Base-by-base conservation (phyloP, 371 early-diverging fungal genomes). In the Massospora cicadina region DNA sequence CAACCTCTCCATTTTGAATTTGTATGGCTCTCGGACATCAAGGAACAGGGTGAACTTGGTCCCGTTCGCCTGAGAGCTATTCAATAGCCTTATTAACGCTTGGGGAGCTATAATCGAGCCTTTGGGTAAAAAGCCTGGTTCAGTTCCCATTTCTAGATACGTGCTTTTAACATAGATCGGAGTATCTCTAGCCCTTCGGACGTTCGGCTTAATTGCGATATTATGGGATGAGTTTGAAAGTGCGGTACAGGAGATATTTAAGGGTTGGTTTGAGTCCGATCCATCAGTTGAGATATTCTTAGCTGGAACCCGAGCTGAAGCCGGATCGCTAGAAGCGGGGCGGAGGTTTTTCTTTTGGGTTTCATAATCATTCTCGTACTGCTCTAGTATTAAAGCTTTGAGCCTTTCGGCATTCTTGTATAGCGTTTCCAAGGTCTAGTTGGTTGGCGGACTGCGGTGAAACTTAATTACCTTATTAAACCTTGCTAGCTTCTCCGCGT, bases 11-110 rank as follows among this genome's bases (percentile, higher is more conserved):
- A 74, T 69, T 0, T 74, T 71, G 72, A 77, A 91, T 64, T 84
- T 78, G 5, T 80, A 78, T 33, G 80, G 74, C 3, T 81, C 77
- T 29, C 95, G 79, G 21, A 93, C 80, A 74, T 95, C 95, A 60
- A 95, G 67, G n/a, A 95, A 65, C 30, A 95, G 71, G 1, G 93
- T 69, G 2, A 70, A 64, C 2, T 72, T 72, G 2, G 30, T 43
- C 2, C 58, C 24, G 65, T 67, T 12, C 63, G 66, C 24, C 54
- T 32, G 12, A 31, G 27, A 29, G 10, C 5, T 33, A 23, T 62
- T 62, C 2, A 62, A 27, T 3, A 17, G 31, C 13, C 2, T 21
- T 24, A 62, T 33, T n/a, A 62, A 32, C 29, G 21, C 17, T 59
- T 59, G 30, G 1, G 60, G 60, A 29, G 60, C 2, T 26, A 59